Evolutionary conservation across 2,329 filamentous ascomycete genomes (phyloP), one percentile per base, ranked within the genome.

Genomic region (Claviceps sp.): DNA sequence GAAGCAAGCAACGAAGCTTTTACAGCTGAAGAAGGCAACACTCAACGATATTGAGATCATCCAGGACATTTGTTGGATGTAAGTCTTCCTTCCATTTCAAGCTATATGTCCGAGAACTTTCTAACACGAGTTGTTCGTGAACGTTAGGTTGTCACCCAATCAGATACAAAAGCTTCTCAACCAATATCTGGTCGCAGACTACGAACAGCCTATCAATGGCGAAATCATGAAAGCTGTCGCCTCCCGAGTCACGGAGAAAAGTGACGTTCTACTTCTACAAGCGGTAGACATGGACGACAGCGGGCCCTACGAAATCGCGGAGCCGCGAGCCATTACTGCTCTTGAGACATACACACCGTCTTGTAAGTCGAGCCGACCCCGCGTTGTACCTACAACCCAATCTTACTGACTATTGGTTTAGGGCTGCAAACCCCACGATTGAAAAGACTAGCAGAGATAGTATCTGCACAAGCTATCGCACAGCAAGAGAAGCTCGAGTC

Each of bases 1-100:
- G 37, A 24, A 55, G 54, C 91, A 97, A 87, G 93, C 93, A 50
- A 98, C 93, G 19, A 98, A 98, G 74, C 83, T 98, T 57, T 77
- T 98, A 58, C 93, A 98, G 69, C 77, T 98, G 57, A 98, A 98
- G 83, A 98, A 98, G 74, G 93, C 93, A 8, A 98, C 93, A 1
- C 73, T 98, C 65, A 98, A 97, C 67, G 93, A 98, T 64, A 98
- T 98, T 62, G 93, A 98, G 72, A 98, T 98, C 62, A 98, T 98
- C 63, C 93, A 98, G 73, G 93, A 98, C 67, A 98, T 98, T 62
- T 98, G 93, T 79, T 97, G 91, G 91, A 97, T 97, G 91, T 94
- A 73, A 82, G 87, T 80, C 14, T 8, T 19, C 5, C 30, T 8
- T n/a, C 17, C 37, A 48, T 38, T 13, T 7, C 26, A 30, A 10